Conservation (phyloP, 1,139 yeast species). For the Ashbya aceris region DNA sequence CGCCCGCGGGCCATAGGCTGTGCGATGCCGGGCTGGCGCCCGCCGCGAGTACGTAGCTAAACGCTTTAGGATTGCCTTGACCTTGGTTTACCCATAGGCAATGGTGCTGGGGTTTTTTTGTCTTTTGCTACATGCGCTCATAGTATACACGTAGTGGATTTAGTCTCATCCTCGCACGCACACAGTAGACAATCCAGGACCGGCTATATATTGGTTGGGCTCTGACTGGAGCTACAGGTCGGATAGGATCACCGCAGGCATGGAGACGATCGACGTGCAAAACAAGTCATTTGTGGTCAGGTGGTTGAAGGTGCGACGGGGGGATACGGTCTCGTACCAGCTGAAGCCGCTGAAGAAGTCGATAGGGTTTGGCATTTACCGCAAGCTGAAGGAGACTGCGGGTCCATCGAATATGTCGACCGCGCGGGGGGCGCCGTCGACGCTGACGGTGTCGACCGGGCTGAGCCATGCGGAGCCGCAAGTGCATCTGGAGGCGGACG, state of each 20-base stretch:
- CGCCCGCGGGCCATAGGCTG: too few relatives aligned
- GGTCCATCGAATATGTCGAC: slow-evolving; percentile 7
- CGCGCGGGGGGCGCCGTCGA: slow-evolving; percentile 1
- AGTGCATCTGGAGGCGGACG: slow-evolving; percentile 1
- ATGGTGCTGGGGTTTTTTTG: too few relatives aligned
- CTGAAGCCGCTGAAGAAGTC: slow-evolving; percentile 77
- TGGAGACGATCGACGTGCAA: slow-evolving; percentile 86
- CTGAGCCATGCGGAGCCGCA: slow-evolving; percentile 1
- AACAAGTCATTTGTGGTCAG: slow-evolving; percentile 82
- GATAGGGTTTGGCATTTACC: slow-evolving; percentile 40
- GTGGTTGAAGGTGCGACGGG: slow-evolving; percentile 75
- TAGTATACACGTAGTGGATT: too few relatives aligned
- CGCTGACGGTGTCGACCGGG: neutral
- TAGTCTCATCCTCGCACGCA: too few relatives aligned
- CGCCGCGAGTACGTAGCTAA: too few relatives aligned
- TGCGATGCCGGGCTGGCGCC: too few relatives aligned
- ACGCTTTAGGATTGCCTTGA: too few relatives aligned
- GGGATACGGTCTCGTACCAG: slow-evolving; percentile 65
- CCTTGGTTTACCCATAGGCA: too few relatives aligned
- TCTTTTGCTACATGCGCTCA: too few relatives aligned
- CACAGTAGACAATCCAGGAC: too few relatives aligned
- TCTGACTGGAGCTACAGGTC: too few relatives aligned
- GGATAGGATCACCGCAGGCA: slow-evolving; percentile 17
- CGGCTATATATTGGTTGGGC: too few relatives aligned
- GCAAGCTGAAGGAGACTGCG: slow-evolving; percentile 18